These are phyloP conservation scores for Iris macrosiphon DNA, from an alignment of 106 monocot species.

Conservation along the genomic window DNA sequence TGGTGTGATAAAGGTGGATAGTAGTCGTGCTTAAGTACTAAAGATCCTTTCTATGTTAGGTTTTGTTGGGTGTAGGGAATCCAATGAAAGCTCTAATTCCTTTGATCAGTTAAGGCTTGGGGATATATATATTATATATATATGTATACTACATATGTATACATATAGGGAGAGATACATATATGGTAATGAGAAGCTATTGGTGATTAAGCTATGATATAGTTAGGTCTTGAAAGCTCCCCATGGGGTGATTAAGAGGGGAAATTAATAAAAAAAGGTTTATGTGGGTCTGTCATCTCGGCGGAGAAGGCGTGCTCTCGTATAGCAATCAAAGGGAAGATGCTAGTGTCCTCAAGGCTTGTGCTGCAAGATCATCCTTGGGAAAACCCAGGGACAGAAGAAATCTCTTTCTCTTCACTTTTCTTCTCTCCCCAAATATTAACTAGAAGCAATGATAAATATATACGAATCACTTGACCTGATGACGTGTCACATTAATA, in stretches of 20 bases:
- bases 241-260: too few relatives aligned
- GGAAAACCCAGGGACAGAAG: constrained; percentile 8
- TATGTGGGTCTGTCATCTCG: constrained; percentile 7
- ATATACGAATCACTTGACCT: not conserved
- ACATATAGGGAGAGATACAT: constrained; percentile 13
- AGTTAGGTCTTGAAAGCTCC: constrained; percentile 13
- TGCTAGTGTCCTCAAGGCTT: constrained; percentile 16
- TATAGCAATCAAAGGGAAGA: constrained; percentile 19
- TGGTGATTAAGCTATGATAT: not conserved
- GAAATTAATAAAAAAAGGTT: not conserved
- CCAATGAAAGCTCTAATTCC: not conserved
- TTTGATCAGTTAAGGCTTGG: not conserved
- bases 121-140: too few relatives aligned
- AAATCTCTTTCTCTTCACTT: constrained; percentile 11
- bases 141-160: not conserved
- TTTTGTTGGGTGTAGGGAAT: not conserved
- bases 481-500: not conserved
- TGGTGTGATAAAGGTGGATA: not conserved
- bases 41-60: not conserved
- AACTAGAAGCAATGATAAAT: not conserved
- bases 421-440: too few relatives aligned
- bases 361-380: constrained; percentile 11
- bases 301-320: constrained; percentile 5
- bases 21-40: not conserved
- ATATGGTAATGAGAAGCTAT: too few relatives aligned